Base-by-base conservation (phyloP, 768 basidiomycete genomes). In the Pulveroboletus sp. region DNA sequence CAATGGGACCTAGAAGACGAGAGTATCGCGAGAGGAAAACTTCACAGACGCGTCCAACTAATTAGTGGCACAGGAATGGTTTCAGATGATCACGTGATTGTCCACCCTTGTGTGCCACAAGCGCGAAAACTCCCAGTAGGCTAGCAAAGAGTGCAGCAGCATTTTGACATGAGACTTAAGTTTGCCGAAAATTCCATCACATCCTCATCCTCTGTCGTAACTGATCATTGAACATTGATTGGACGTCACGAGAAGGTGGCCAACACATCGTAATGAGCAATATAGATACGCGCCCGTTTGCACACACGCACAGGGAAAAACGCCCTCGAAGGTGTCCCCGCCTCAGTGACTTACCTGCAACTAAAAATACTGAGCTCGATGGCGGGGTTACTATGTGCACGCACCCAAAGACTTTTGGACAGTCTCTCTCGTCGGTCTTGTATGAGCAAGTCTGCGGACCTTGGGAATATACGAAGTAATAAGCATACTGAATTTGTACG, bases 41-140 rank as follows among this genome's bases (percentile, higher is more conserved):
- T 47, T 42, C 37, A 31, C 54, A 41, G 53, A 54, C 57, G 56
- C 58, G 64, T 66, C 47, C 9, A 18, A 48, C 38, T 50, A 55
- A 67, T 67, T 65, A 47, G 63, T 62, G 65, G 63, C 56, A 58
- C 31, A 32, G 21, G 56, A 59, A 32, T 55, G 3, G 52, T 43
- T 41, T 32, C 21, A 21, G 38, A 43, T 18, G 6, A 1, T 57
- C 67, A 66, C 67, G 65, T 68, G 67, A 28, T 27, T 1, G 6
- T 3, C n/a, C 6, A 3, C 17, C 17, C 10, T 31, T 36, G 39
- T 38, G 38, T 31, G 67, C 63, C 63, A 69, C 65, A 67, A 52
- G 46, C 65, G 66, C 67, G 63, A 57, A 57, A 42, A 18, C 28
- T 35, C 35, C 17, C 31, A 9, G n/a, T n/a, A n/a, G n/a, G n/a